Conservation (phyloP, 2,329 filamentous ascomycete species). For the Epichloe uncinata region DNA sequence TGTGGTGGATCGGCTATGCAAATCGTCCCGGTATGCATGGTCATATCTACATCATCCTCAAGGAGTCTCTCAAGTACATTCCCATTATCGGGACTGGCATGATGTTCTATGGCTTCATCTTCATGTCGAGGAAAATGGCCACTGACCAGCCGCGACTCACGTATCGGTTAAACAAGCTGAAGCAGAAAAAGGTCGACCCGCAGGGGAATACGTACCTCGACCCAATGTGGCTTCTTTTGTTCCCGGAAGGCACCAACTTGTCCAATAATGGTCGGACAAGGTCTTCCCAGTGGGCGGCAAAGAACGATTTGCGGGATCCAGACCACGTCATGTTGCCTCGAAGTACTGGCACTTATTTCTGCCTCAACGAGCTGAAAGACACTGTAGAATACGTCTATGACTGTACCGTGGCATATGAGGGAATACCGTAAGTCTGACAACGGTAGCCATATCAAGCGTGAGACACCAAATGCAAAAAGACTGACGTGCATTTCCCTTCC, state of each 20-base stretch:
- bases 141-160: conserved; percentile 65
- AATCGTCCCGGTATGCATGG: conserved; percentile 64
- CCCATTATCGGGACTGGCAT: conserved; percentile 70
- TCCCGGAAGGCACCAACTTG: conserved; percentile 77
- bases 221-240: conserved; percentile 84
- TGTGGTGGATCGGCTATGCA: conserved; percentile 90
- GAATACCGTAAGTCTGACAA: conserved; percentile 60
- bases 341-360: conserved; percentile 70
- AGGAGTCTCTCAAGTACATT: conserved; percentile 72
- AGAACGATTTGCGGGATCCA: conserved; percentile 58
- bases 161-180: conserved; percentile 58
- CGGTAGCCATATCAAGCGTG: not conserved
- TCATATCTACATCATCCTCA: conserved; percentile 80
- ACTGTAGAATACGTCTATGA: conserved; percentile 78
- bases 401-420: conserved; percentile 92
- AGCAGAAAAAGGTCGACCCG: conserved; percentile 39
- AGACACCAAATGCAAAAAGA: not conserved
- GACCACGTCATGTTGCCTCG: conserved; percentile 65
- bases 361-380: conserved; percentile 58
- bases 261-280: conserved; percentile 56
- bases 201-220: conserved; percentile 44
- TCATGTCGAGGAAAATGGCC: conserved; percentile 81
- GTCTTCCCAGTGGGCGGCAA: conserved; percentile 64
- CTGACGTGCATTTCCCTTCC: conserved; percentile 4
- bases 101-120: conserved; percentile 82